These are phyloP conservation scores for Candida nanaspora DNA, from an alignment of 805 yeast genomes.

Conservation along the genomic window DNA sequence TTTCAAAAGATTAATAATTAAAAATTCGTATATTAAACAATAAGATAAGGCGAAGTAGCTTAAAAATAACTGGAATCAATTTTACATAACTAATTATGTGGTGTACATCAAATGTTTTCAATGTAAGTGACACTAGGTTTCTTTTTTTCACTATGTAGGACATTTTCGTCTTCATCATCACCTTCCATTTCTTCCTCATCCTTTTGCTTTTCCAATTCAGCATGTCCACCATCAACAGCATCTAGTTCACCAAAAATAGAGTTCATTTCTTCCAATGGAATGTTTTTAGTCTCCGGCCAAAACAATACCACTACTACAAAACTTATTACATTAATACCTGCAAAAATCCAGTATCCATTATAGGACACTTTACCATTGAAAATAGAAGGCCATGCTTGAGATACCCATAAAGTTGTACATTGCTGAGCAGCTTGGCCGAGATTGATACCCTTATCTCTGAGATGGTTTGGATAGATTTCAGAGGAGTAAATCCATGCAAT, in stretches of 20 bases:
- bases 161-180: not conserved
- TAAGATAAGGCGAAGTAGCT: too few species aligned
- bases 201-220: not conserved
- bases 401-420: not conserved
- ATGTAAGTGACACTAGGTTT: not conserved
- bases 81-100: too few species aligned
- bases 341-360: not conserved
- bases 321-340: not conserved
- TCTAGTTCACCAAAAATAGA: not conserved
- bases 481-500: not conserved
- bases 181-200: slow-evolving; percentile 10
- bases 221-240: not conserved
- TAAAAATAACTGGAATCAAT: not conserved
- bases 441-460: not conserved
- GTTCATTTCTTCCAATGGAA: not conserved
- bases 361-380: not conserved
- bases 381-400: not conserved
- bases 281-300: not conserved
- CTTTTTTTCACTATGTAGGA: too few species aligned
- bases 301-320: not conserved
- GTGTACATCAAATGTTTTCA: not conserved
- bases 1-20: too few species aligned
- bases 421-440: not conserved
- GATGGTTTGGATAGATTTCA: not conserved
- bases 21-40: too few species aligned